Evolutionary conservation across 202 grass and related monocot species (phyloP), one percentile per base, ranked within the genome.

Genomic region (Elaeis oleifera): DNA sequence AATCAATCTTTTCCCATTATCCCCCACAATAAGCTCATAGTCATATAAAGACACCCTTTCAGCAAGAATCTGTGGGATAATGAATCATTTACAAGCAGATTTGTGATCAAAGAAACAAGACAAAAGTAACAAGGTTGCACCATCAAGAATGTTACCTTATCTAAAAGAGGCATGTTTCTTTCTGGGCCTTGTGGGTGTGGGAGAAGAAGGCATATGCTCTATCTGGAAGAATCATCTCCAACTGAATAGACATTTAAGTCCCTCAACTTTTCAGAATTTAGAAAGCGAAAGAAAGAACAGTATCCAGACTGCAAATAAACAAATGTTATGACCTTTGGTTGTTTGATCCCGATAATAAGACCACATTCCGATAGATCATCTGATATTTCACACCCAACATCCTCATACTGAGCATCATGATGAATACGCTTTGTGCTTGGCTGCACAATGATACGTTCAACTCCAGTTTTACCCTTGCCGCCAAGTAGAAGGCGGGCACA

Each of bases 201-300:
- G 94, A 97, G 76, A 97, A 97, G 77, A 97, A 92, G 0, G 77
- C 74, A 51, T 86, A 97, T 58, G 84, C 85, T 84, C 88, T 86
- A 64, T 86, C 82, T 15, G 84, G 77, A 65, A 92, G 74, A 79
- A 97, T 80, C 81, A 86, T 97, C 77, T 97, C 80, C 73, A 92
- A 63, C 84, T 92, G 79, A 54, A 69, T 8, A 56, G 64, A 21
- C 6, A 26, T 44, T 26, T 76, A 72, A 15, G 31, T 21, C 16
- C 55, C 50, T 61, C 50, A 56, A 9, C 16, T n/a, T 59, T 60
- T 54, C 17, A 17, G 24, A 60, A 6, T 49, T 60, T 50, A 20
- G 67, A 25, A 79, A 21, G n/a, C 16, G 59, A 55, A 2, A n/a
- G 18, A 23, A 20, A 3, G 11, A 13, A 36, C 50, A n/a, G 21